These are phyloP conservation scores for Luffa aegyptiaca DNA, from an alignment of 306 rosid genomes.

Conservation along the genomic window DNA sequence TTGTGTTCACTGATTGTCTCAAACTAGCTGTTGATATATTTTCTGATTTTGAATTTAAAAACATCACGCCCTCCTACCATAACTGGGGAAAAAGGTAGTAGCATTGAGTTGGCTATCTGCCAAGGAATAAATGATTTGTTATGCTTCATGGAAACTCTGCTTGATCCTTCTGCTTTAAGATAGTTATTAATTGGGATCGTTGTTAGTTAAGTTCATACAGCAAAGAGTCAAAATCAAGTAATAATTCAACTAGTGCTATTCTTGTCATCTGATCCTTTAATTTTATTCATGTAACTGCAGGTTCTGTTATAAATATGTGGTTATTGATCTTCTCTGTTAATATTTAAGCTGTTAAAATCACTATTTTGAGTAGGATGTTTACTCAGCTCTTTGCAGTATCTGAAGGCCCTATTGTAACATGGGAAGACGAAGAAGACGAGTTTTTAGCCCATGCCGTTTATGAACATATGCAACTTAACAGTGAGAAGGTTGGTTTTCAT, in stretches of 20 bases:
- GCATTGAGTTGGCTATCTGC: background rate
- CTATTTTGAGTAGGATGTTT: constrained; percentile 16
- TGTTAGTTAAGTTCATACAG: background rate
- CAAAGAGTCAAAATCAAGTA: background rate
- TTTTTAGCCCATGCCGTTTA: constrained; percentile 62
- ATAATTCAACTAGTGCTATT: background rate
- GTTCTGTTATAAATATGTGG: background rate
- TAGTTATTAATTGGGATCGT: background rate
- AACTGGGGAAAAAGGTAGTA: background rate
- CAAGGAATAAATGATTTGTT: background rate
- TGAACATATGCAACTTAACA: constrained; percentile 64
- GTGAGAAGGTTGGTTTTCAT: constrained; percentile 39
- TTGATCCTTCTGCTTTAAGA: background rate
- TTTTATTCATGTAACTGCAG: background rate
- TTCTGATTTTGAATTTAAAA: background rate
- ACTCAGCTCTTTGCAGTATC: constrained; percentile 30
- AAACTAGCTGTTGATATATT: constrained; percentile 4
- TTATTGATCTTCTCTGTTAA: background rate
- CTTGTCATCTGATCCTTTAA: too few species aligned
- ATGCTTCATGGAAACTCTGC: background rate
- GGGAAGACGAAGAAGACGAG: constrained; percentile 80
- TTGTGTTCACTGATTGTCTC: background rate
- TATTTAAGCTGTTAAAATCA: background rate
- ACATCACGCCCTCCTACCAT: background rate
- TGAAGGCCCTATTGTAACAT: constrained; percentile 30